These are phyloP conservation scores for Eucalyptus victrix DNA, from an alignment of 345 rosid genomes.

Conservation along the genomic window DNA sequence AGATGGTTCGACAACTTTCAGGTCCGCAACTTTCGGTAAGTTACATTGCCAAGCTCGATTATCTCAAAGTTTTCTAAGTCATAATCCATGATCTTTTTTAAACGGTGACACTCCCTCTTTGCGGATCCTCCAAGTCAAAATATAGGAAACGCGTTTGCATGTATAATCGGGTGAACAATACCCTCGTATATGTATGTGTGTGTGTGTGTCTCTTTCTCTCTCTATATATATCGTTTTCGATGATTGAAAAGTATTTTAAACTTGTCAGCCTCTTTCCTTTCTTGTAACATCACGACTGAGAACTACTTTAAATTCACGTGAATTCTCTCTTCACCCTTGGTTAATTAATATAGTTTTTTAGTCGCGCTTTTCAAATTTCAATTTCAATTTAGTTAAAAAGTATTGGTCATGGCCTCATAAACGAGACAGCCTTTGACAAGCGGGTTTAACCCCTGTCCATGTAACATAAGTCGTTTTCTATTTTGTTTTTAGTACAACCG, in stretches of 20 bases:
- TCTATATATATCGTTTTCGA: not conserved
- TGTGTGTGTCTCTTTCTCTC: too few species aligned
- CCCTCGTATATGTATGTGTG: not conserved
- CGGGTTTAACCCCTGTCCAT: not conserved
- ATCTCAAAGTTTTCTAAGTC: not conserved
- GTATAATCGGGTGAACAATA: not conserved
- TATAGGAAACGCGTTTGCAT: not conserved
- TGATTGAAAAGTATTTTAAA: not conserved
- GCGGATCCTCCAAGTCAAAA: not conserved
- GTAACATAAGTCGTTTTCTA: not conserved
- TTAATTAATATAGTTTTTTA: not conserved
- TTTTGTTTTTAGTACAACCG: not conserved
- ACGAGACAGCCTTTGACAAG: not conserved
- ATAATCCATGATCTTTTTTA: not conserved
- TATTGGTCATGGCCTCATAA: not conserved
- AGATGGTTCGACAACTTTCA: constrained; percentile 58
- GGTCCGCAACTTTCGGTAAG: constrained; percentile 86
- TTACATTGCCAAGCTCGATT: not conserved
- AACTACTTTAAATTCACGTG: not conserved
- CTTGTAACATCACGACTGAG: not conserved
- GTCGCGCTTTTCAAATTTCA: not conserved
- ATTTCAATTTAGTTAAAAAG: not conserved
- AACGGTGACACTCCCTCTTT: not conserved
- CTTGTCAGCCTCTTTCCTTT: not conserved
- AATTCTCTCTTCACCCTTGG: not conserved